A percentile compares a stretch with the other conserved stretches of the same genome.
Conservation (phyloP, 2,329 filamentous ascomycete species). For the Atkinsonella hypoxylon region DNA sequence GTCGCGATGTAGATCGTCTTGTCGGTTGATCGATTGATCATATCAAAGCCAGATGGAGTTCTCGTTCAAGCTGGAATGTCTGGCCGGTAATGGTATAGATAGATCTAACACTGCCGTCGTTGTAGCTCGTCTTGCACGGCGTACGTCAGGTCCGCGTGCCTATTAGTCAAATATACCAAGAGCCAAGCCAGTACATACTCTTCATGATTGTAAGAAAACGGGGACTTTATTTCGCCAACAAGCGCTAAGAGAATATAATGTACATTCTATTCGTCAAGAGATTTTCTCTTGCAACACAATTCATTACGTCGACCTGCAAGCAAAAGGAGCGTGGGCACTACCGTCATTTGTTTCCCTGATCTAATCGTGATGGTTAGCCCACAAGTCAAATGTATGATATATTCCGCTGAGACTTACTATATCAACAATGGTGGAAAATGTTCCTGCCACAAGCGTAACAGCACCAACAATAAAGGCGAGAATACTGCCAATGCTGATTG, state of each 20-base stretch:
- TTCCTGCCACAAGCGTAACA: slow-evolving; percentile 17
- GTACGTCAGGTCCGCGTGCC: too few relatives aligned
- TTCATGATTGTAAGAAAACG: neutral
- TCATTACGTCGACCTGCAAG: slow-evolving; percentile 8
- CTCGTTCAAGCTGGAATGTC: too few relatives aligned
- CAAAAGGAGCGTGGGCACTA: slow-evolving; percentile 10
- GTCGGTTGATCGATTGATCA: too few relatives aligned
- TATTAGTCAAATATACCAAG: too few relatives aligned
- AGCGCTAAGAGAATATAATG: neutral
- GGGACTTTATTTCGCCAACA: neutral
- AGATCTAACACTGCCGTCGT: too few relatives aligned
- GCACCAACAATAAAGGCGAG: slow-evolving; percentile 17
- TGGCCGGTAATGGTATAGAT: too few relatives aligned
- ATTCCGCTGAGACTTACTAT: slow-evolving; percentile 14
- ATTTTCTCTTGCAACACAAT: neutral
- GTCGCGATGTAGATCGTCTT: neutral
- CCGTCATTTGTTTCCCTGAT: slow-evolving; percentile 12
- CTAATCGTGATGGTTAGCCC: slow-evolving; percentile 4
- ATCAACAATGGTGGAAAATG: slow-evolving; percentile 17
- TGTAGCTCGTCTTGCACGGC: too few relatives aligned
- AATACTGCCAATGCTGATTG: slow-evolving; percentile 14
- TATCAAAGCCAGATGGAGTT: neutral
- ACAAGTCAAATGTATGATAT: neutral
- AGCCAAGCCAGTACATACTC: too few relatives aligned
- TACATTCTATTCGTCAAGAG: neutral